A percentile compares a stretch with the other conserved stretches of the same genome.
phyloP scores from a whole-genome alignment of 371 early-diverging fungal species.

The Apophysomyces sp. region DNA sequence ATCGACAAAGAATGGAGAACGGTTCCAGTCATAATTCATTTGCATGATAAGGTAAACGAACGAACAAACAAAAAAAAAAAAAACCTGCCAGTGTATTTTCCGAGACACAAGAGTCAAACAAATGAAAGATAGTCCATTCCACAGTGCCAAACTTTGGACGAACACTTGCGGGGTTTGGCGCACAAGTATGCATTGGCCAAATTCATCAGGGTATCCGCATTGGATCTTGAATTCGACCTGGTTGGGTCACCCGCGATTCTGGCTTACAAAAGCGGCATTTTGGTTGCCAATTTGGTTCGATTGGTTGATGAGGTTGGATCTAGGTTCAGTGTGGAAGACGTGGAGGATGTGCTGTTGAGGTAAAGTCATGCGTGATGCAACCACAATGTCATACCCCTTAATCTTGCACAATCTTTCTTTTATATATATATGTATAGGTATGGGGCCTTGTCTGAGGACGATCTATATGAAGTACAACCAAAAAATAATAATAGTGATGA shows the following conservation, averaged over 20 bases:
- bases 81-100: too few species aligned
- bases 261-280: conserved; percentile 44
- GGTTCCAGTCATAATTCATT: conserved; percentile 48
- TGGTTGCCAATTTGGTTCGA: conserved; percentile 53
- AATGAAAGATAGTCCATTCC: conserved; percentile 24
- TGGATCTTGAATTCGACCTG: conserved; percentile 49
- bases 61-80: background rate
- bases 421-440: too few species aligned
- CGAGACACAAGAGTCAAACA: background rate
- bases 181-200: conserved; percentile 48
- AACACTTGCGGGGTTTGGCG: conserved; percentile 30
- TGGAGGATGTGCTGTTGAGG: conserved; percentile 41
- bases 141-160: conserved; percentile 38
- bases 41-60: conserved; percentile 42
- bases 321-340: conserved; percentile 34
- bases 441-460: conserved; percentile 37
- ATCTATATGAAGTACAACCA: conserved; percentile 23
- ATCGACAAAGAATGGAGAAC: conserved; percentile 49
- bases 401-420: background rate
- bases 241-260: conserved; percentile 55
- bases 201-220: conserved; percentile 50
- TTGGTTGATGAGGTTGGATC: conserved; percentile 42
- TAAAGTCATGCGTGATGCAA: conserved; percentile 20
- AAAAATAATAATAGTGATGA: conserved; percentile 2
- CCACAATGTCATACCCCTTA: conserved; percentile 6